Evolutionary conservation across 257 asterid species (phyloP), one percentile per base, ranked within the genome.

Genomic region (Mitragyna speciosa): DNA sequence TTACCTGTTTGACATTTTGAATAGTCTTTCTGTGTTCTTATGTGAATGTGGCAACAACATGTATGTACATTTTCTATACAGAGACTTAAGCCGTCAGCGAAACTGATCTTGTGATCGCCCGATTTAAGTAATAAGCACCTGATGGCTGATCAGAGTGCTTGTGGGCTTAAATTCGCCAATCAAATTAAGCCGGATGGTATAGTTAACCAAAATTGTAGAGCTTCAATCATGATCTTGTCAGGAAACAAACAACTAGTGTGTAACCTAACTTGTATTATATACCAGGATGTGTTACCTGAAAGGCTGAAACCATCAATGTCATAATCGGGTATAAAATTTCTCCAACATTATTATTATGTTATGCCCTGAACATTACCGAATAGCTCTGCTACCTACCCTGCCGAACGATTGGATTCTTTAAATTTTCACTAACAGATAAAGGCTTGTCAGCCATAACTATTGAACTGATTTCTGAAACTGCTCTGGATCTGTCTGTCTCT

Each of bases 81-180:
- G 16, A 22, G 8, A 8, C n/a, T 61, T 61, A n/a, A n/a, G 68
- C 36, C 16, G 68, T n/a, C 8, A 54, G 24, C 5, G 16, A 52
- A 52, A 52, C n/a, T 56, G 6, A 56, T 24, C 30, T 58, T 19
- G 19, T 12, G 39, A 63, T 63, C 19, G 16, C 19, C 39, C 69
- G 19, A 26, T 3, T 26, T 61, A 61, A n/a, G 6, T 26, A 10
- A 48, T 11, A 36, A 36, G 39, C 28, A 49, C 39, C 61, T 74
- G 78, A 26, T 36, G 70, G 56, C 61, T 74, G 78, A 26, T 36
- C 56, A 41, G 45, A 75, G 24, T 64, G 78, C 63, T 31, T n/a
- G 14, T 58, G 67, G 16, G n/a, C 54, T 54, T 28, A 36, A 58
- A 33, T 28, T 49, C 36, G 6, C 69, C 68, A 74, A 56, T 56